Evolutionary conservation across 768 basidiomycete species (phyloP), one percentile per base, ranked within the genome.

Genomic region (Cystoderma amianthinum): DNA sequence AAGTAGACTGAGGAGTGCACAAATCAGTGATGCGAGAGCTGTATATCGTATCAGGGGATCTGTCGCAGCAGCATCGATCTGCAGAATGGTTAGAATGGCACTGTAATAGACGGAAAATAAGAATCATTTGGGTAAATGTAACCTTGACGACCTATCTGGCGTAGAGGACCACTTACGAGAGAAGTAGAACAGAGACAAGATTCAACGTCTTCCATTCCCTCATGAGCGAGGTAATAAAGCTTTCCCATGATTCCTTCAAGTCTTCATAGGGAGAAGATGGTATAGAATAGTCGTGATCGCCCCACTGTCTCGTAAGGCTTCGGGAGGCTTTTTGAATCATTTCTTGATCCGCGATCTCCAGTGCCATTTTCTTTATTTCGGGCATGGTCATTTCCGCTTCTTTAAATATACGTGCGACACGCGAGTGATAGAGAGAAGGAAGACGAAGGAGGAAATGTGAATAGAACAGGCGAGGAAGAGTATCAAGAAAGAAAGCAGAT

Each of bases 11-110:
- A 41, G 6, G n/a, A 45, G 30, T 7, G 44, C 44, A 28, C 39
- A 41, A 16, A 18, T 43, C 38, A 82, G 60, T 2, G 79, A 80
- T 23, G 75, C 59, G 12, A 81, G 61, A 0, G 78, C 74, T 0
- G 72, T 57, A 16, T 74, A 78, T 32, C 77, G 70, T 1, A 69
- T 72, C 11, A 80, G 41, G 1, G 78, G 74, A 46, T 80, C 74
- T 3, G 54, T 49, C 1, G 67, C 64, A 21, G 77, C 76, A 21
- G 38, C 45, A 4, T 57, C 54, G 15, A 61, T 60, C 42, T 62
- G 61, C 7, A 65, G 46, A 24, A 63, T 51, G 0, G 59, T 54
- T 9, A 60, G 45, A 30, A 65, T 60, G 6, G 58, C 61, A 2
- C 60, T 63, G 15, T 5, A 6, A 23, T 5, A 35, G 17, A 15